Conservation (phyloP, 768 basidiomycete species). For the Kwoniella heveanensis region DNA sequence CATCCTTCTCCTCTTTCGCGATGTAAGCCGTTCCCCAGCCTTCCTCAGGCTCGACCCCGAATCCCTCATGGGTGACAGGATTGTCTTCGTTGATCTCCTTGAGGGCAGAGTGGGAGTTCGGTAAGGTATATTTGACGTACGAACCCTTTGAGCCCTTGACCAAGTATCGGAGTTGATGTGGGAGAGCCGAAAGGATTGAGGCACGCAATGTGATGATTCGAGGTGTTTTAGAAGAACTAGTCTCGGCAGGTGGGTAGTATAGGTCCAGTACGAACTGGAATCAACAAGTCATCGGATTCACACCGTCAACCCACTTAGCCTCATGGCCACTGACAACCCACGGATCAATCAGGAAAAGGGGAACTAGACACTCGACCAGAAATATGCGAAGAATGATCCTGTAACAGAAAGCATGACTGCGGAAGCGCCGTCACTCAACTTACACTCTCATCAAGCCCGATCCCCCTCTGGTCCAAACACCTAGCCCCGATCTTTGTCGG, state of each 20-base stretch:
- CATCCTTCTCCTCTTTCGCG: conserved; percentile 73
- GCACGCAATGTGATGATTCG: conserved; percentile 70
- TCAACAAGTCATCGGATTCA: conserved; percentile 3
- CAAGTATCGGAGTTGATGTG: conserved; percentile 69
- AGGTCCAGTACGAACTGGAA: conserved; percentile 49
- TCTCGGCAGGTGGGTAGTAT: conserved; percentile 43
- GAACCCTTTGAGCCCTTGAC: conserved; percentile 73
- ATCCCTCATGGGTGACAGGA: conserved; percentile 76
- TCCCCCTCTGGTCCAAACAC: conserved; percentile 33
- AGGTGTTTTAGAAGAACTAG: conserved; percentile 53
- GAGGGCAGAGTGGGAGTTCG: conserved; percentile 12
- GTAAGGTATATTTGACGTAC: conserved; percentile 64
- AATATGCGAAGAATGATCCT: too few species aligned
- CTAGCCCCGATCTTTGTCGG: conserved; percentile 65
- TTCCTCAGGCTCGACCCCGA: conserved; percentile 49
- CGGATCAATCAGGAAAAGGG: too few species aligned
- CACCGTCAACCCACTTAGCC: background rate
- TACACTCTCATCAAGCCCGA: conserved; percentile 57
- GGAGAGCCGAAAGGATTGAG: conserved; percentile 68
- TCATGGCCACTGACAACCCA: background rate
- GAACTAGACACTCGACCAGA: too few species aligned
- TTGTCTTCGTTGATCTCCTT: conserved; percentile 55
- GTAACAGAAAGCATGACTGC: too few species aligned
- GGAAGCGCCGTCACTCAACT: conserved; percentile 56
- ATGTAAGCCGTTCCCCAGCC: conserved; percentile 62